A percentile compares a stretch with the other conserved stretches of the same genome.
phyloP scores from a whole-genome alignment of 2,329 filamentous ascomycete species.

The Penicillium corylophilum region DNA sequence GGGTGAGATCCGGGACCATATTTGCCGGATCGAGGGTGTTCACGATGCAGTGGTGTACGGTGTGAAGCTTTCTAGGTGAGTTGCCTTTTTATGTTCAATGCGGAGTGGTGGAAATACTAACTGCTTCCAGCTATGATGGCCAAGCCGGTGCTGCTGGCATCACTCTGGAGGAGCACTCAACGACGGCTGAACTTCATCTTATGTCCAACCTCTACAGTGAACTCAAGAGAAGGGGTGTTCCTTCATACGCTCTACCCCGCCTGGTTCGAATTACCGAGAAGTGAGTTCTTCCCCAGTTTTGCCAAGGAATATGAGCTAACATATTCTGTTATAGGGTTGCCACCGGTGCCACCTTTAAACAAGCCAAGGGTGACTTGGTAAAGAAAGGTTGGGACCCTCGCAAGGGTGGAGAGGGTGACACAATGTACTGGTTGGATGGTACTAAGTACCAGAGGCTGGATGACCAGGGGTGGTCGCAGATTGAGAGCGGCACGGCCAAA shows the following conservation, averaged over 20 bases:
- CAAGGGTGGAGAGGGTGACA: constrained; percentile 34
- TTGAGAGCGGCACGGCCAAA: constrained; percentile 47
- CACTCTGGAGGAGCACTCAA: constrained; percentile 38
- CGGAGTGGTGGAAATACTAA: neutral
- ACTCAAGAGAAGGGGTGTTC: constrained; percentile 47
- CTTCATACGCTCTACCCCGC: constrained; percentile 48
- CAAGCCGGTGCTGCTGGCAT: constrained; percentile 50
- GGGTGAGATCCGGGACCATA: constrained; percentile 47
- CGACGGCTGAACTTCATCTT: constrained; percentile 33
- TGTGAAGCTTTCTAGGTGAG: constrained; percentile 42
- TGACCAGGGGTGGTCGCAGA: constrained; percentile 39
- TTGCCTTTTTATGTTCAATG: neutral
- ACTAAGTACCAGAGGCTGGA: constrained; percentile 42
- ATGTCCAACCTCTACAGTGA: constrained; percentile 39
- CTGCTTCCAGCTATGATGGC: constrained; percentile 45
- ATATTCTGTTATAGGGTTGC: constrained; percentile 33
- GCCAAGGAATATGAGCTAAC: neutral
- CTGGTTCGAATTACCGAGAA: constrained; percentile 49
- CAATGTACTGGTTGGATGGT: constrained; percentile 47
- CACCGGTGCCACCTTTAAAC: constrained; percentile 52
- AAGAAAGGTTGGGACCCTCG: constrained; percentile 44
- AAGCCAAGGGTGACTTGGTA: constrained; percentile 46
- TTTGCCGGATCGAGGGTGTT: constrained; percentile 42
- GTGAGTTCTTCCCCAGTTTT: constrained; percentile 30
- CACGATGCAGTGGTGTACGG: constrained; percentile 49